Conservation (phyloP, 169 alveolate genomes). For the Condylostoma magnum region DNA sequence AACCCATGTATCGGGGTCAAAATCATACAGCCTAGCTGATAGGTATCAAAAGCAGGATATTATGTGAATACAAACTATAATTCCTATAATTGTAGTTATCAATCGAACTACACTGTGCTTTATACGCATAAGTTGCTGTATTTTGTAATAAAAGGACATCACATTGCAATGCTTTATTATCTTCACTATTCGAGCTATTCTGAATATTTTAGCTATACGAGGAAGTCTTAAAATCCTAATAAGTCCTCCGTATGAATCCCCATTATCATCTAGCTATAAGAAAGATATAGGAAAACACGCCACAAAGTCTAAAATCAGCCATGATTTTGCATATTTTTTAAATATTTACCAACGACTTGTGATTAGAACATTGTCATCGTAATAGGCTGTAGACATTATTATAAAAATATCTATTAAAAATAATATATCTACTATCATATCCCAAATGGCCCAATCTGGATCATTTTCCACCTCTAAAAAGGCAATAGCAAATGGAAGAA, state of each 20-base stretch:
- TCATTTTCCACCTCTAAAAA: slow-evolving; percentile 34
- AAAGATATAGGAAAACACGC: slow-evolving; percentile 59
- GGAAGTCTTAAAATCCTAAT: neutral
- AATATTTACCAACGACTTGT: slow-evolving; percentile 35
- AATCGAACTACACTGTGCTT: slow-evolving; percentile 18
- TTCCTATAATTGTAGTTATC: slow-evolving; percentile 6
- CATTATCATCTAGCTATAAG: neutral
- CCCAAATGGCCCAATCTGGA: slow-evolving; percentile 17
- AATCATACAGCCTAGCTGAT: neutral
- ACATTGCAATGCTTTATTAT: slow-evolving; percentile 3
- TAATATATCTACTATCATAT: slow-evolving; percentile 36
- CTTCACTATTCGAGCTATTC: neutral
- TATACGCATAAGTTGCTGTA: neutral
- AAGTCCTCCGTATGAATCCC: neutral
- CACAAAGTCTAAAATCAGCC: slow-evolving; percentile 62
- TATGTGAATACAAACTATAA: slow-evolving; percentile 12
- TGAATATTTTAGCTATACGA: slow-evolving; percentile 7
- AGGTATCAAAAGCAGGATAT: slow-evolving; percentile 31
- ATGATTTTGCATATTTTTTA: slow-evolving; percentile 48
- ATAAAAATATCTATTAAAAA: slow-evolving; percentile 46
- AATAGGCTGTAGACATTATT: slow-evolving; percentile 45
- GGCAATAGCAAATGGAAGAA: slow-evolving; percentile 45
- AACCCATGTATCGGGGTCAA: slow-evolving; percentile 21
- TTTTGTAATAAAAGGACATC: neutral
- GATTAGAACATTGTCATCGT: slow-evolving; percentile 37